Evolutionary conservation across 1,284 basidiomycete species (phyloP), one percentile per base, ranked within the genome.

Genomic region (Sanghuangporus sanghuang): DNA sequence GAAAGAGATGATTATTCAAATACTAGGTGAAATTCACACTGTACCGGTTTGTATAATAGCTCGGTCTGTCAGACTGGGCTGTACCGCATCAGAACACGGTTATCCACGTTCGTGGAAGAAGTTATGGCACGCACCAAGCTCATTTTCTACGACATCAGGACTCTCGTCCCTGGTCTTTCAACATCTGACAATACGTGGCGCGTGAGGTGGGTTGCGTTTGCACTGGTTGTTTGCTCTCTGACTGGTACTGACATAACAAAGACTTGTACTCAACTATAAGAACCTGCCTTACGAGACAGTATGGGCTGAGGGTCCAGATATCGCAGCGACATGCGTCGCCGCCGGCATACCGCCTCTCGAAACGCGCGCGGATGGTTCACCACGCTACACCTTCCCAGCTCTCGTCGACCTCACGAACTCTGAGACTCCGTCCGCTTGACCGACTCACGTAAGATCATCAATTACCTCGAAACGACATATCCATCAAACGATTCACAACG

Each of bases 281-380:
- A 68, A 72, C 1, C 66, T 81, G 16, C 71, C 75, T 0, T 78
- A 77, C 71, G 70, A 71, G 48, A 81, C 79, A 11, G 73, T 72
- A 44, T 81, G 76, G 76, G 57, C 79, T 7, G 76, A 77, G 56
- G 77, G 72, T 49, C 73, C 75, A 0, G 78, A 81, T 36, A 76
- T 81, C 65, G 75, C 71, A 40, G 57, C 67, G 1, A 64, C 69
- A 1, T 73, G 72, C 66, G 72, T 71, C 53, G 67, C 71, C 27
- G 61, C 75, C 6, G 75, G 75, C 0, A 74, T 76, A 2, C 58
- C 69, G 6, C 75, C 77, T 1, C 73, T 72, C 1, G 53, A 59
- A 2, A 73, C 49, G 11, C 71, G 69, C 42, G 42, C 66, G 12
- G 70, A 75, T 49, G 76, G 75, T 6, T 64, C 58, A 4, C 71